Conservation (phyloP, 768 basidiomycete genomes). For the Boletus insuetus region DNA sequence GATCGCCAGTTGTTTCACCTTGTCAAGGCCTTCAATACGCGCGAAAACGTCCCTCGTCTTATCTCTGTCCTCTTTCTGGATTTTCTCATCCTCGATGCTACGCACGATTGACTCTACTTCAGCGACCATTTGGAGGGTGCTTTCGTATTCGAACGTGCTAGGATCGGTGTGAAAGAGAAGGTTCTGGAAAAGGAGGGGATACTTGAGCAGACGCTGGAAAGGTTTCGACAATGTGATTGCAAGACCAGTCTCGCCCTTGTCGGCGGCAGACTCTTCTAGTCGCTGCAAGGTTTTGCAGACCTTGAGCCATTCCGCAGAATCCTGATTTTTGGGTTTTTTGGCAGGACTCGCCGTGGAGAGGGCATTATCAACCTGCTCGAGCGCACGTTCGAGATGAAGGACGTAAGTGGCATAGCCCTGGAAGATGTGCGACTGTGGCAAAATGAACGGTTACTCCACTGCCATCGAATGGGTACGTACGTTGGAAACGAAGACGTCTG, state of each 20-base stretch:
- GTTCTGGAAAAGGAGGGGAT: conserved; percentile 97
- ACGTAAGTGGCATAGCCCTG: conserved; percentile 94
- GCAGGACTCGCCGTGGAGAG: conserved; percentile 57
- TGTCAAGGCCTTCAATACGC: conserved; percentile 93
- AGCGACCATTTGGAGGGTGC: conserved; percentile 92
- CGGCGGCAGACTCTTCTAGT: conserved; percentile 76
- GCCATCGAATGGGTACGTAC: conserved; percentile 47
- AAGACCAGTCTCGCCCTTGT: conserved; percentile 90
- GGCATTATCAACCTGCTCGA: conserved; percentile 83
- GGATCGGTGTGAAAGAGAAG: conserved; percentile 96
- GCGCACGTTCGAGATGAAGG: conserved; percentile 87
- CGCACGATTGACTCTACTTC: conserved; percentile 96
- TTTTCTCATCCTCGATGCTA: conserved; percentile 97
- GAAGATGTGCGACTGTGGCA: conserved; percentile 80
- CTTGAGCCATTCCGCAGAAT: conserved; percentile 73
- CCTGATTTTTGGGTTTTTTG: conserved; percentile 82
- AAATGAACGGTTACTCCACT: conserved; percentile 16
- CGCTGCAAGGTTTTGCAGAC: conserved; percentile 70
- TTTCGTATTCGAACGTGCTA: conserved; percentile 95
- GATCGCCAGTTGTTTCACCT: conserved; percentile 85
- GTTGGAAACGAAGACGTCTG: conserved; percentile 94
- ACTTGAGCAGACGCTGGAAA: conserved; percentile 94
- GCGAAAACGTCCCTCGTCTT: conserved; percentile 94
- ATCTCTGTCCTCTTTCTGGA: conserved; percentile 93
- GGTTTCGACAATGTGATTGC: conserved; percentile 96